Conservation (phyloP, 176 grass and related monocot genomes). For the Puccinellia tenuiflora region DNA sequence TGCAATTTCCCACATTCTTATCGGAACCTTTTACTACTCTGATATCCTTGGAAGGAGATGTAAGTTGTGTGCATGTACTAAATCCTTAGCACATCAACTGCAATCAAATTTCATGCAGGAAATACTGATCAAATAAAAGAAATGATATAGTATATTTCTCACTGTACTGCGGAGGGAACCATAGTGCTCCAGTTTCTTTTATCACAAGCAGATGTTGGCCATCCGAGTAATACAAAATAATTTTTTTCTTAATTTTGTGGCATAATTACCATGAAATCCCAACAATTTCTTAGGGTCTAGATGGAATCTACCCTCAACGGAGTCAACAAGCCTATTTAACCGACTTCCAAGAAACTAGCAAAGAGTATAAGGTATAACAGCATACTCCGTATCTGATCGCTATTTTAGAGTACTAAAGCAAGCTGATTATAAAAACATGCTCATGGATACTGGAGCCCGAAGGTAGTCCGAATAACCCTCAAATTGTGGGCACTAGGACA, state of each 20-base stretch:
- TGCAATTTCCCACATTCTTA: neutral
- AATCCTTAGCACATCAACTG: neutral
- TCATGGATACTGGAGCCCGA: too few species aligned
- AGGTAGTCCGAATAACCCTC: neutral
- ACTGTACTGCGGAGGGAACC: neutral
- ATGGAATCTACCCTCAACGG: neutral
- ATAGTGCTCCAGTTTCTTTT: neutral
- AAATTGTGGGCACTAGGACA: neutral
- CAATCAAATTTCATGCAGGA: neutral
- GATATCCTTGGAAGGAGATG: neutral
- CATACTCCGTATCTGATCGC: too few species aligned
- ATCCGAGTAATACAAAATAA: neutral
- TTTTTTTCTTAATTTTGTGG: neutral
- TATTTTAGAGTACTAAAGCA: neutral
- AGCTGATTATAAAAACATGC: neutral
- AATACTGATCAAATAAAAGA: neutral
- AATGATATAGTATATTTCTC: neutral
- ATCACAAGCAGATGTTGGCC: neutral
- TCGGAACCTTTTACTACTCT: neutral
- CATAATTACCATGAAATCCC: neutral
- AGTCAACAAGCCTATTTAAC: neutral
- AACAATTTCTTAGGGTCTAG: neutral
- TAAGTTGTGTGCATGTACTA: neutral
- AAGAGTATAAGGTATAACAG: neutral
- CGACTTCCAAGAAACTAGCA: neutral